phyloP scores from a whole-genome alignment of 306 rosid genomes.

The Datisca glomerata region DNA sequence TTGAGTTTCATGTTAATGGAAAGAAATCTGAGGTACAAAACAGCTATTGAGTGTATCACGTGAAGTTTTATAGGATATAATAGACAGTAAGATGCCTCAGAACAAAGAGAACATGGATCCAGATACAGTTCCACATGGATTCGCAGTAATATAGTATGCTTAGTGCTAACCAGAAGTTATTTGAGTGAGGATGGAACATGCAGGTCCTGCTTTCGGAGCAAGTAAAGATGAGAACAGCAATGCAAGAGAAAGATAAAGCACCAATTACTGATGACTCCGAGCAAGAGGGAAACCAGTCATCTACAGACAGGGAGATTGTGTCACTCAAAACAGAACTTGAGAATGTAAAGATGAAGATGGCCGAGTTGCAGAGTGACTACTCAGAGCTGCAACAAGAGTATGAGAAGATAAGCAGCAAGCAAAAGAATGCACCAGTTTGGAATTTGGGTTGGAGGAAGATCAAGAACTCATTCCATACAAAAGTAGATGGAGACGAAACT shows the following conservation, averaged over 20 bases:
- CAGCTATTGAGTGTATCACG: no score
- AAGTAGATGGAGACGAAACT: conserved; percentile 35
- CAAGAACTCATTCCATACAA: conserved; percentile 53
- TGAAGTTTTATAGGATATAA: no score
- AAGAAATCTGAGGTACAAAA: no score
- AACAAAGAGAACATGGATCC: no score
- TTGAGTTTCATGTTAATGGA: no score
- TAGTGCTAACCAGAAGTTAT: no score
- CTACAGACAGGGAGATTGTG: conserved; percentile 34
- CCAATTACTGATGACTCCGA: conserved; percentile 35
- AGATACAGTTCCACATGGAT: no score
- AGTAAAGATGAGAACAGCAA: conserved; percentile 65
- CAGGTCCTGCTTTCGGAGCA: conserved; percentile 82
- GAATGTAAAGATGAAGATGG: conserved; percentile 46
- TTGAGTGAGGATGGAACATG: conserved; percentile 17
- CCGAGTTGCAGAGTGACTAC: conserved; percentile 63
- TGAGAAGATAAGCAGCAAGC: conserved; percentile 37
- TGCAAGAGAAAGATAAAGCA: conserved; percentile 63
- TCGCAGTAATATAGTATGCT: no score
- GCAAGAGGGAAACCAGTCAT: conserved; percentile 40
- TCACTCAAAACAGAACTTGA: conserved; percentile 65
- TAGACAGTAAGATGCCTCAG: no score
- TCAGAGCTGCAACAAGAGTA: conserved; percentile 62
- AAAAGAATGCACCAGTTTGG: conserved; percentile 46
- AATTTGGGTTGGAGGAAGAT: conserved; percentile 61